phyloP scores from a whole-genome alignment of 768 basidiomycete genomes.

The Leucosporidium yakuticum region DNA sequence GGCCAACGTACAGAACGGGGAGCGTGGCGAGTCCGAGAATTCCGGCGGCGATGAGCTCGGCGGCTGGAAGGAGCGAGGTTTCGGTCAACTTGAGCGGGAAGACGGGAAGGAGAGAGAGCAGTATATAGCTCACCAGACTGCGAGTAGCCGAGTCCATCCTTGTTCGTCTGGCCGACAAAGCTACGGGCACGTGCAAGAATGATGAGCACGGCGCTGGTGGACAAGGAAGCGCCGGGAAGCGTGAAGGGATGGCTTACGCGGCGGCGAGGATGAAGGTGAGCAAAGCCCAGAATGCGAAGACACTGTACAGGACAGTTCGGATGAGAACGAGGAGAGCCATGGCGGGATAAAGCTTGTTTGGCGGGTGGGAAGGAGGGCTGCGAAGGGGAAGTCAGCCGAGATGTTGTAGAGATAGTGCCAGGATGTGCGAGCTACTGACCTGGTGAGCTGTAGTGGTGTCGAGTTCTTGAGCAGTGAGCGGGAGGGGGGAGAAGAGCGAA shows the following conservation, averaged over 20 bases:
- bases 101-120: background rate
- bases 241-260: background rate
- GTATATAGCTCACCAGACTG: background rate
- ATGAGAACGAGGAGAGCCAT: background rate
- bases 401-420: too few relatives aligned
- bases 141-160: background rate
- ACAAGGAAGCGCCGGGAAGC: background rate
- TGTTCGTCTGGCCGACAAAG: too few relatives aligned
- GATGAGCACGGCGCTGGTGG: background rate
- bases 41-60: constrained; percentile 5
- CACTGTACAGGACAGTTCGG: constrained; percentile 14
- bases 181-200: background rate
- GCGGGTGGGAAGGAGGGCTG: too few relatives aligned
- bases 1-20: too few relatives aligned
- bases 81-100: background rate
- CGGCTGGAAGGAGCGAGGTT: background rate
- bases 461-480: too few relatives aligned
- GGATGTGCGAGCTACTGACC: too few relatives aligned
- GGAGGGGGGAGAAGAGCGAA: too few relatives aligned
- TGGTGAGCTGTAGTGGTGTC: too few relatives aligned
- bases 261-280: constrained; percentile 14
- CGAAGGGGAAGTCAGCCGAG: too few relatives aligned
- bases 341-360: too few relatives aligned
- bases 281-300: constrained; percentile 1
- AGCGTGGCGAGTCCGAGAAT: background rate